phyloP scores from a whole-genome alignment of 768 basidiomycete genomes.

The Suillus americanus region DNA sequence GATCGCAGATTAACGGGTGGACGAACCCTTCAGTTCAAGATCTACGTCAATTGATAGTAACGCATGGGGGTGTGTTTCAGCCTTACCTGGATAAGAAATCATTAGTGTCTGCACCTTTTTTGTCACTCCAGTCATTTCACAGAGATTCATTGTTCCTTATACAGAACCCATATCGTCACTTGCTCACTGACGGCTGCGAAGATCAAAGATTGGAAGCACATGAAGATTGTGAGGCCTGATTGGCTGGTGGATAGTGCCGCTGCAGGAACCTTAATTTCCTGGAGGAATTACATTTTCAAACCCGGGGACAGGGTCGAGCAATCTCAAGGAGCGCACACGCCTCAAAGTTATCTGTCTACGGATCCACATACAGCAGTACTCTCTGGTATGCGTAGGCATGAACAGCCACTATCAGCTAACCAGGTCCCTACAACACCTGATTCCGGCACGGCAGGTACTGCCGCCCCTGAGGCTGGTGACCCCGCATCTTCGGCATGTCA shows the following conservation, averaged over 20 bases:
- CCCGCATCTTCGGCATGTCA: slow-evolving; percentile 8
- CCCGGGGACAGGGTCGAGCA: slow-evolving; percentile 47
- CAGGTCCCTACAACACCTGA: not conserved
- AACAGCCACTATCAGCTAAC: not conserved
- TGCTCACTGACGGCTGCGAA: slow-evolving; percentile 89
- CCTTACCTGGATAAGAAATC: slow-evolving; percentile 82
- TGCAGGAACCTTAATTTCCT: slow-evolving; percentile 68
- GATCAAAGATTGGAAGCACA: slow-evolving; percentile 80
- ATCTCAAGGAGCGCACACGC: slow-evolving; percentile 43
- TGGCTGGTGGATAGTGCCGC: slow-evolving; percentile 87
- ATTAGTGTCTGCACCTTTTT: slow-evolving; percentile 54
- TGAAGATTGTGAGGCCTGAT: slow-evolving; percentile 87
- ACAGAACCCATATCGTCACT: slow-evolving; percentile 89
- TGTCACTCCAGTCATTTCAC: not conserved
- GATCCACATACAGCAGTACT: not conserved
- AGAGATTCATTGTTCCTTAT: slow-evolving; percentile 3
- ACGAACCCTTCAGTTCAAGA: slow-evolving; percentile 87
- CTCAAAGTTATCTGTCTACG: slow-evolving; percentile 9
- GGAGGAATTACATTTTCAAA: slow-evolving; percentile 70
- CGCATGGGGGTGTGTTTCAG: slow-evolving; percentile 81
- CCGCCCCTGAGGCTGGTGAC: not conserved
- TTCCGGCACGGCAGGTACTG: not conserved
- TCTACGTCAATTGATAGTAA: slow-evolving; percentile 73
- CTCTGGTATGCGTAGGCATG: not conserved
- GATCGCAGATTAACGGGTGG: slow-evolving; percentile 80